phyloP scores from a whole-genome alignment of 2,329 filamentous ascomycete species.

The Verticillium zaregamsianum region DNA sequence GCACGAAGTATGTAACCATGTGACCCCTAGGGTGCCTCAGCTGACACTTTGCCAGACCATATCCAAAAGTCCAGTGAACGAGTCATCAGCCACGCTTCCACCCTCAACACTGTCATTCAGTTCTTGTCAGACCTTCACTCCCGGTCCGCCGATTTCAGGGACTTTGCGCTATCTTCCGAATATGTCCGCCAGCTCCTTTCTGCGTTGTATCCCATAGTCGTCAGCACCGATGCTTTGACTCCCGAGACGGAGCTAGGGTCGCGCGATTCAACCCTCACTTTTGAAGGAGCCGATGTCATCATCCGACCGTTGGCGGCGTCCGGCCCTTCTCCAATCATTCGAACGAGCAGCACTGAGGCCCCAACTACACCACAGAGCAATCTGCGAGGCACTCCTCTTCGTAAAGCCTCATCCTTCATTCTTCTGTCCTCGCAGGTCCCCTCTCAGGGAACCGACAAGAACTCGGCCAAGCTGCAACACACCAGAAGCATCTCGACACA shows the following conservation, averaged over 20 bases:
- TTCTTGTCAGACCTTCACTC: constrained; percentile 76
- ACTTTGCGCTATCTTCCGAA: constrained; percentile 75
- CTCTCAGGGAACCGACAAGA: constrained; percentile 52
- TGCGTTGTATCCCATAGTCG: constrained; percentile 81
- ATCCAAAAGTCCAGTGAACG: constrained; percentile 40
- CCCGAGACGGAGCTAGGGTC: constrained; percentile 86
- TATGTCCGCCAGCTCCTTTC: constrained; percentile 77
- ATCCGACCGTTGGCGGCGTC: constrained; percentile 68
- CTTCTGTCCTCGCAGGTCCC: constrained; percentile 71
- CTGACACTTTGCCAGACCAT: constrained; percentile 25
- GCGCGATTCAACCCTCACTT: constrained; percentile 73
- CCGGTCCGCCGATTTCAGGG: constrained; percentile 73
- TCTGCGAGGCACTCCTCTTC: constrained; percentile 57
- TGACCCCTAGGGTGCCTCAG: constrained; percentile 5
- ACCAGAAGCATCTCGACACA: constrained; percentile 42
- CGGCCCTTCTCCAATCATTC: constrained; percentile 64
- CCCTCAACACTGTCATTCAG: constrained; percentile 72
- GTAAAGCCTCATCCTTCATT: constrained; percentile 86
- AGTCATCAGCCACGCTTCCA: constrained; percentile 48
- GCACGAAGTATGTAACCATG: constrained; percentile 39
- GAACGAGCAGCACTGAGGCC: constrained; percentile 58
- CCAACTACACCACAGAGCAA: constrained; percentile 29
- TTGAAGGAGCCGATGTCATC: constrained; percentile 81
- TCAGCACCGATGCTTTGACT: constrained; percentile 78
- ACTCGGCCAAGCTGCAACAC: constrained; percentile 51